Evolutionary conservation across 805 yeast species (phyloP).

Genomic region (Sugiyamaella mastotermitis): DNA sequence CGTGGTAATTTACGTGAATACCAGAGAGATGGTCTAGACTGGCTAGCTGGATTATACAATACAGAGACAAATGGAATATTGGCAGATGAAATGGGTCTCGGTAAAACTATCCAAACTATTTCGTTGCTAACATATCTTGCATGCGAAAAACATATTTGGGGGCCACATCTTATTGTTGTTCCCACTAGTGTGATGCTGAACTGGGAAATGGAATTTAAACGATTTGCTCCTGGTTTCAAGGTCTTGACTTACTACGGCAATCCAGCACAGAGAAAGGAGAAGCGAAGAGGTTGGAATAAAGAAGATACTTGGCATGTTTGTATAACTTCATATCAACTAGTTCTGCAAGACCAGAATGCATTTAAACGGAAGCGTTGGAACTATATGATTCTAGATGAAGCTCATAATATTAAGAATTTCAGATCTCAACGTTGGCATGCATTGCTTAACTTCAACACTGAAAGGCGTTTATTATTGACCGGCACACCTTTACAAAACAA

Average conservation of each 20-base stretch:
- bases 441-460: slow-evolving; percentile 85
- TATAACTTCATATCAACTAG: slow-evolving; percentile 93
- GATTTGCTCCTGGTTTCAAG: slow-evolving; percentile 97
- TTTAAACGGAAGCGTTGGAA: slow-evolving; percentile 91
- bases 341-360: slow-evolving; percentile 94
- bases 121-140: slow-evolving; percentile 82
- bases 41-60: slow-evolving; percentile 92
- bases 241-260: slow-evolving; percentile 93
- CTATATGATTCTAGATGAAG: slow-evolving; percentile 93
- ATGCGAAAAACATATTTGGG: slow-evolving; percentile 92
- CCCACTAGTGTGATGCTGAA: slow-evolving; percentile 96
- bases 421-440: slow-evolving; percentile 98
- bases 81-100: slow-evolving; percentile 99
- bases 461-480: slow-evolving; percentile 76
- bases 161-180: slow-evolving; percentile 93
- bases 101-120: slow-evolving; percentile 92
- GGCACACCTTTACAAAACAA: slow-evolving; percentile 98
- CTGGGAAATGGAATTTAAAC: slow-evolving; percentile 99
- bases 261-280: slow-evolving; percentile 93
- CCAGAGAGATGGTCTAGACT: slow-evolving; percentile 93
- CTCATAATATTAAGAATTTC: slow-evolving; percentile 95
- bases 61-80: slow-evolving; percentile 92
- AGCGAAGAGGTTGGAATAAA: slow-evolving; percentile 96
- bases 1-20: slow-evolving; percentile 83
- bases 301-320: slow-evolving; percentile 95